A percentile compares a stretch with the other conserved stretches of the same genome.
These are phyloP conservation scores for Tothia fuscella DNA, from an alignment of 2,329 filamentous ascomycete genomes.

Conservation along the genomic window DNA sequence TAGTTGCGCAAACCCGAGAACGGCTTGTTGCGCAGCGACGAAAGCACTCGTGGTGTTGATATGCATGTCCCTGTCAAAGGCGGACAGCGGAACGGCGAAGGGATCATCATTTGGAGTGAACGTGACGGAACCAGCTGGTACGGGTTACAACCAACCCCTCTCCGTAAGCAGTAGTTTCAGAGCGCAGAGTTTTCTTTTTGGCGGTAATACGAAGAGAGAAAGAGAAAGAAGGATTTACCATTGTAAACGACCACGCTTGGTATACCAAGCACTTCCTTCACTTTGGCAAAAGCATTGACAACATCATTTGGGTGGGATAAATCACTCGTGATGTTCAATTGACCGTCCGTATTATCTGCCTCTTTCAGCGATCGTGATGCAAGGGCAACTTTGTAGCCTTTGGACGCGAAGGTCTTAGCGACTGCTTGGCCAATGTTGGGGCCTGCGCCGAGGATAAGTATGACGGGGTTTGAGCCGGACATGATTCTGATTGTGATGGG, in stretches of 20 bases:
- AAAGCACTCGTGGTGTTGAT: constrained; percentile 19
- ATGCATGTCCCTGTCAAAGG: constrained; percentile 22
- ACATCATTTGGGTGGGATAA: constrained; percentile 26
- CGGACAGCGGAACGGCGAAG: constrained; percentile 18
- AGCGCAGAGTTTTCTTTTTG: too few species aligned
- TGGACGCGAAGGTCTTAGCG: constrained; percentile 26
- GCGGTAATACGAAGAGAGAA: too few species aligned
- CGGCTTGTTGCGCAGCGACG: constrained; percentile 11
- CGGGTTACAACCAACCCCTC: too few species aligned
- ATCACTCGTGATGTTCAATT: constrained; percentile 26
- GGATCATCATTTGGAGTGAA: constrained; percentile 19
- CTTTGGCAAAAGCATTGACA: constrained; percentile 25
- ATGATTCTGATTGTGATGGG: too few species aligned
- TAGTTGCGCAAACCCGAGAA: constrained; percentile 6
- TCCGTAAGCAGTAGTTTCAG: constrained; percentile 8
- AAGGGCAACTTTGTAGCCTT: constrained; percentile 33
- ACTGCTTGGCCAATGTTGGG: constrained; percentile 28
- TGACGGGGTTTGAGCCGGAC: too few species aligned
- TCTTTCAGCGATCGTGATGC: constrained; percentile 24
- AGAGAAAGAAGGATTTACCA: constrained; percentile 14
- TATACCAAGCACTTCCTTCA: constrained; percentile 23
- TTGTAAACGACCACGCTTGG: constrained; percentile 36
- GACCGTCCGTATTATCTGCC: constrained; percentile 17
- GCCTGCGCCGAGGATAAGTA: constrained; percentile 34
- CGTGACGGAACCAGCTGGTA: constrained; percentile 15